Conservation (phyloP, 73 alveolate species). For the Effrenium voratum region DNA sequence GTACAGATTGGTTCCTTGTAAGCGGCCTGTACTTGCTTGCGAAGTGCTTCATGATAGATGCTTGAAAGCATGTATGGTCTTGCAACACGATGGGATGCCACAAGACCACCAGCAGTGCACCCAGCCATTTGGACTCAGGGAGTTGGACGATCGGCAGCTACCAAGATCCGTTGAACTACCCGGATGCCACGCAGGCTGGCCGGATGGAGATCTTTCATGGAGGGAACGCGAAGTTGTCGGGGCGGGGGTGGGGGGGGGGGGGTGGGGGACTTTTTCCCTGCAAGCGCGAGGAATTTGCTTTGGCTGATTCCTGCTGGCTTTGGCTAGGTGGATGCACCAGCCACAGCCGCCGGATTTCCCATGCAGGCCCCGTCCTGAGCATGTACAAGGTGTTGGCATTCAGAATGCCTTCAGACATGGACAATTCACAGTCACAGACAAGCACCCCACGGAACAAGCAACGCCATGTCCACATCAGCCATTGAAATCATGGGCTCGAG, state of each 20-base stretch:
- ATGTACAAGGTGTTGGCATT: neutral
- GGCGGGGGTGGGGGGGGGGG: neutral
- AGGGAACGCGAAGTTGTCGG: neutral
- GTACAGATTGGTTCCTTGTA: neutral
- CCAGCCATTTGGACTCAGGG: neutral
- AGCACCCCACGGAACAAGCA: neutral
- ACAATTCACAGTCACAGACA: neutral
- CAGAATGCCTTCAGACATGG: neutral
- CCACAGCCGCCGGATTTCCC: neutral
- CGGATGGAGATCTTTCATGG: neutral
- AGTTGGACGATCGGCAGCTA: conserved; percentile 18
- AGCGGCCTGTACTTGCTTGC: neutral
- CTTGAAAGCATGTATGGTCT: no score
- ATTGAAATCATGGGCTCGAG: neutral
- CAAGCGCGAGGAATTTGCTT: no score
- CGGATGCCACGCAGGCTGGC: conserved; percentile 14
- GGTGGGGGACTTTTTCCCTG: neutral
- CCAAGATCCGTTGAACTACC: conserved; percentile 4
- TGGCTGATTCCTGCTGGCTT: no score
- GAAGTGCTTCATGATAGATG: no score
- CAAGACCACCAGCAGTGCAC: neutral
- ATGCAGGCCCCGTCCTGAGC: neutral
- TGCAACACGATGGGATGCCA: no score
- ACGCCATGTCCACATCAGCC: neutral
- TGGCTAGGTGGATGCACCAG: neutral